Percentiles rank a stretch among this genome's conserved stretches.
phyloP scores from a whole-genome alignment of 163 green algal genomes.

The Trebouxiophyceae sp. region DNA sequence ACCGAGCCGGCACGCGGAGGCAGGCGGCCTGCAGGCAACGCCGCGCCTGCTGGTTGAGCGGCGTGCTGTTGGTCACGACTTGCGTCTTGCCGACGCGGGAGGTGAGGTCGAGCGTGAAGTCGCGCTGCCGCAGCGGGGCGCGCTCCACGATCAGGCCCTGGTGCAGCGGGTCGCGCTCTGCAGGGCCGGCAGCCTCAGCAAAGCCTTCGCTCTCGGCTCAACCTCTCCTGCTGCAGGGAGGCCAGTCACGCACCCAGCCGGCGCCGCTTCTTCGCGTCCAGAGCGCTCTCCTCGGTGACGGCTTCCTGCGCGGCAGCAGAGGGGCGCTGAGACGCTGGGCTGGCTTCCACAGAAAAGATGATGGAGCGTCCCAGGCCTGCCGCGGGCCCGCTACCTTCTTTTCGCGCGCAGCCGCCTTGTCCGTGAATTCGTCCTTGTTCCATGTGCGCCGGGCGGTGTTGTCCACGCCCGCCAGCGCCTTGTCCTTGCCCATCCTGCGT shows the following conservation, averaged over 20 bases:
- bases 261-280: slow-evolving; percentile 67
- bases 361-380: too few species aligned
- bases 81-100: slow-evolving; percentile 79
- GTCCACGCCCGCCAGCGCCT: slow-evolving; percentile 50
- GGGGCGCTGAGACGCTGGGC: background rate
- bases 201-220: too few species aligned
- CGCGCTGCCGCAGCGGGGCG: slow-evolving; percentile 61
- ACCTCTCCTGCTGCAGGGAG: too few species aligned
- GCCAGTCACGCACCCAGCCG: slow-evolving; percentile 42
- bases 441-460: slow-evolving; percentile 81
- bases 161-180: slow-evolving; percentile 62
- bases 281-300: slow-evolving; percentile 34
- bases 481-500: background rate
- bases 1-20: too few species aligned
- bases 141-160: slow-evolving; percentile 83
- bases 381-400: slow-evolving; percentile 32
- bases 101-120: slow-evolving; percentile 79
- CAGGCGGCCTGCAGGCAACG: too few species aligned
- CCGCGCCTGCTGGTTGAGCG: slow-evolving; percentile 66
- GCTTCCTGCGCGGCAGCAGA: background rate
- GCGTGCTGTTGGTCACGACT: slow-evolving; percentile 56
- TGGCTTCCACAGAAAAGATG: too few species aligned
- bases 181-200: slow-evolving; percentile 1
- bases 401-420: slow-evolving; percentile 69
- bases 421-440: slow-evolving; percentile 74